These are phyloP conservation scores for Umbelopsis sp. DNA, from an alignment of 192 early-diverging fungal species.

Conservation along the genomic window DNA sequence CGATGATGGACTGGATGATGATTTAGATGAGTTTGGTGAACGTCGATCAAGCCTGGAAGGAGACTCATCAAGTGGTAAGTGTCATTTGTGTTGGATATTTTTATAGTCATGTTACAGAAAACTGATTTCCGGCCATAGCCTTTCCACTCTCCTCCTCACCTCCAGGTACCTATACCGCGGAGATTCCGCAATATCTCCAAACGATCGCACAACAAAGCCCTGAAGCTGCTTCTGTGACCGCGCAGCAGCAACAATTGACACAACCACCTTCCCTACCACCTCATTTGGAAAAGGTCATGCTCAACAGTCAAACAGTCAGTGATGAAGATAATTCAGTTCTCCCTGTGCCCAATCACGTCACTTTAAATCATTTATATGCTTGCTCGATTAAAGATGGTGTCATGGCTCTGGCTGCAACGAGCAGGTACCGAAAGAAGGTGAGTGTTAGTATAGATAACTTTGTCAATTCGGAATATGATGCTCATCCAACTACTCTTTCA, in stretches of 20 bases:
- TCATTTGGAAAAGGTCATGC: constrained; percentile 89
- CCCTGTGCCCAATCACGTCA: constrained; percentile 91
- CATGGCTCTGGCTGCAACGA: constrained; percentile 89
- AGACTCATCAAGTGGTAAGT: constrained; percentile 1
- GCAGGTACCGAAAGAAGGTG: constrained; percentile 91
- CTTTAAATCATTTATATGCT: constrained; percentile 94
- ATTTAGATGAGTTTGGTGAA: constrained; percentile 31
- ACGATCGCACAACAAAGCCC: constrained; percentile 18
- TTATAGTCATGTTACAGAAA: not conserved
- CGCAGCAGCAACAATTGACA: constrained; percentile 21
- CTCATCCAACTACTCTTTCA: not conserved
- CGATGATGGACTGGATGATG: constrained; percentile 50
- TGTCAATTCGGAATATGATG: too few species aligned
- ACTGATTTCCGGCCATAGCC: not conserved
- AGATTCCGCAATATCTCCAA: constrained; percentile 36
- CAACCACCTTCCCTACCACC: constrained; percentile 90
- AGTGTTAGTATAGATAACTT: not conserved
- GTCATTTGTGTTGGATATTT: too few species aligned
- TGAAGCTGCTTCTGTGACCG: constrained; percentile 6
- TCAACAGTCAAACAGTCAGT: constrained; percentile 72
- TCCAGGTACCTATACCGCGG: constrained; percentile 39
- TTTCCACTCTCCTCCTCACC: constrained; percentile 19
- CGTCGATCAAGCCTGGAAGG: constrained; percentile 38
- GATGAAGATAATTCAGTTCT: constrained; percentile 80
- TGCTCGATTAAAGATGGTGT: constrained; percentile 95